Base-by-base conservation (phyloP, 176 grass and related monocot genomes). In the Zoysia japonica region DNA sequence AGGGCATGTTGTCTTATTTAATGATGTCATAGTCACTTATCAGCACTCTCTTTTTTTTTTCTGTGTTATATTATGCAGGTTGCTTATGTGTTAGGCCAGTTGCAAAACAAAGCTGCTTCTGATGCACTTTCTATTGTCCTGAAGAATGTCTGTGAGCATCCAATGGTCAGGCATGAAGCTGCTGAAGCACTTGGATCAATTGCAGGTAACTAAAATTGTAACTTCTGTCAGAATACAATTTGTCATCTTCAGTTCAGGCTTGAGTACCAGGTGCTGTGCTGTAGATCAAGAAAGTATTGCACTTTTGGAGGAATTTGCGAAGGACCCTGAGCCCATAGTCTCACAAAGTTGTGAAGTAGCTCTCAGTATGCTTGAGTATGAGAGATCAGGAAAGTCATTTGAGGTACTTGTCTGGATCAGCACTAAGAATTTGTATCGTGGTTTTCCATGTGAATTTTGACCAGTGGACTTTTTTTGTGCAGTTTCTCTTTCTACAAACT, bases 121-220 rank as follows among this genome's bases (percentile, higher is more conserved):
- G 82, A 83, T 79, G 87, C 87, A 67, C 94, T 97, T 65, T 88
- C 85, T 20, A 83, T 64, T 19, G 77, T 97, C 11, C 85, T 97
- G 13, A 78, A 85, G 80, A 85, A 97, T 70, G 80, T 84, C 17
- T 70, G 82, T 74, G 94, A 97, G 80, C 94, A 97, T 79, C 89
- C 94, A 42, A 97, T 97, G 94, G 94, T 97, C 70, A 91, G 94
- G 19, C 87, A 94, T 77, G 94, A 97, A 86, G 94, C 91, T 61
- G 94, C 94, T 9, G 94, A 97, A 83, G 94, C 91, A 61, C 94
- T 97, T 76, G 94, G 94, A 48, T 97, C 94, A 42, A 93, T 97
- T 48, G 94, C 94, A 65, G 94, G 94, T 97, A 82, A 19, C 28
- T 46, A n/a, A 40, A 9, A 50, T 12, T 9, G 44, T 41, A 44